Conservation (phyloP, 106 monocot species). For the Posidonia australis region DNA sequence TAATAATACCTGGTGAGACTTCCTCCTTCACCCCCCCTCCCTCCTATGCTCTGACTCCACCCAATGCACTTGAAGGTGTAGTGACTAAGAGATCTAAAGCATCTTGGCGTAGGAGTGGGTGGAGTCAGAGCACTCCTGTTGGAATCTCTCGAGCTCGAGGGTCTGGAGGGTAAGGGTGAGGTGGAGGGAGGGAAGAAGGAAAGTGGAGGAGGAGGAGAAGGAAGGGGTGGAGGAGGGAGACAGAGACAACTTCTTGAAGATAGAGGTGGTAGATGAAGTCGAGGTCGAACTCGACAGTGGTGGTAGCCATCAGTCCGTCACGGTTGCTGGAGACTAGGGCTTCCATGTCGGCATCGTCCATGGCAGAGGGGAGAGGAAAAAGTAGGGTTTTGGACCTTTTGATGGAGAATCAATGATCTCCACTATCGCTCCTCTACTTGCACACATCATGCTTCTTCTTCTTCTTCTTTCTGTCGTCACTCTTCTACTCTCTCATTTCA, state of each 20-base stretch:
- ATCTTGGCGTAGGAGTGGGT: constrained; percentile 26
- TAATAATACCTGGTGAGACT: no score
- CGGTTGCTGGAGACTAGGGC: constrained; percentile 23
- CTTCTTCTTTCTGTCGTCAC: no score
- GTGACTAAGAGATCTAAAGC: constrained; percentile 19
- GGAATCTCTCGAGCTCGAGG: constrained; percentile 38
- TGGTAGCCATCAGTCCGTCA: constrained; percentile 24
- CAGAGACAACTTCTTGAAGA: constrained; percentile 58
- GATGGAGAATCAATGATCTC: no score
- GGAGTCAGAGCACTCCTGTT: constrained; percentile 30
- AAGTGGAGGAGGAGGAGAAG: constrained; percentile 12
- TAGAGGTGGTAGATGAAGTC: constrained; percentile 53
- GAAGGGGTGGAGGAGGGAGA: constrained; percentile 27
- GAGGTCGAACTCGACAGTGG: constrained; percentile 26
- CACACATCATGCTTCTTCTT: no score
- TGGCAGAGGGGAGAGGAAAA: no score
- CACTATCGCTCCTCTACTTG: no score
- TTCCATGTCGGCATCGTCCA: constrained; percentile 20
- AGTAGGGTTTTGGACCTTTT: no score
- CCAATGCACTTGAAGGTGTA: constrained; percentile 33
- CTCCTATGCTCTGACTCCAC: no score
- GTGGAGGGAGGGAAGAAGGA: background rate
- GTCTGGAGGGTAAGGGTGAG: constrained; percentile 27
- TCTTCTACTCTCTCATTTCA: no score
- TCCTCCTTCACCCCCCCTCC: no score